Evolutionary conservation across 2,329 filamentous ascomycete genomes (phyloP), one percentile per base, ranked within the genome.

Genomic region (Aspergillus awamori): DNA sequence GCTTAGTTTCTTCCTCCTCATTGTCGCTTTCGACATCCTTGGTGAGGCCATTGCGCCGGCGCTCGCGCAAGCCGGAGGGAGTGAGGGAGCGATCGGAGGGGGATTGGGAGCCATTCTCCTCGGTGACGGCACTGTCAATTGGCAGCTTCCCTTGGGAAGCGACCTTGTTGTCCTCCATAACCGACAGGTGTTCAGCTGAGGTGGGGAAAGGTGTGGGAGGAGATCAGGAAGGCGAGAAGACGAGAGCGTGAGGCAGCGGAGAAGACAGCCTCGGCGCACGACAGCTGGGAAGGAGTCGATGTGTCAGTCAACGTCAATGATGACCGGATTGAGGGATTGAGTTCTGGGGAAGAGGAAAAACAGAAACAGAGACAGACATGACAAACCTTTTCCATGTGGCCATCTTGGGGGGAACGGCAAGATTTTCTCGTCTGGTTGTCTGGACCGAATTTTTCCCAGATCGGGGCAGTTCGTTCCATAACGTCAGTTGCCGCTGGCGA

Each of bases 1-100:
- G 54, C 24, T 65, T 60, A 2, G 52, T 55, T 47, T 53, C 49
- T 7, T 56, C 53, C 15, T 47, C 53, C 53, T 56, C 53, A 15
- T 52, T 48, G 26, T 58, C 56, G 26, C 53, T 56, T 28, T 56
- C 53, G 15, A 56, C 41, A 28, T 56, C 53, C 53, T 56, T 56
- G 13, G 20, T 43, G 4, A 20, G n/a, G 39, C 17, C 39, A 39
- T 33, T 30, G 39, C 53, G 53, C 17, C 53, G 26, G 53, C 53
- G 47, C 26, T 51, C 47, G 13, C 47, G 47, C 26, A 51, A 1
- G 15, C 47, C 47, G 7, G 47, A 51, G 7, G 17, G 39, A 11
- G 28, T 33, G 53, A 39, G 45, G 26, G 30, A 33, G 39, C 30
- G 20, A 39, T 43, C 39, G n/a, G 39, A 47, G 6, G 53, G 45